These are phyloP conservation scores for Rhipidocladum racemiflorum DNA, from an alignment of 176 grass and related monocot genomes.

Conservation along the genomic window DNA sequence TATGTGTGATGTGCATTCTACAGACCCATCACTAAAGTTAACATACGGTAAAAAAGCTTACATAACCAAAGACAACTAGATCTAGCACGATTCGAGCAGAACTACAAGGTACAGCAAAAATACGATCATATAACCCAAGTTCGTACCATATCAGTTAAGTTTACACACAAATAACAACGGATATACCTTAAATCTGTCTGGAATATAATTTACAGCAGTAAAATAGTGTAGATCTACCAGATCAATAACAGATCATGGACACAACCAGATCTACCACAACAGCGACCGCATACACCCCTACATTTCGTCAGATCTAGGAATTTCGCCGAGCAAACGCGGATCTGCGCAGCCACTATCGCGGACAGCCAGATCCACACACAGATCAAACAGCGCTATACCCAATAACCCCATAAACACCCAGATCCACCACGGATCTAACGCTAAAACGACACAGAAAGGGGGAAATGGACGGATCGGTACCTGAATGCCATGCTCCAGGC, in stretches of 20 bases:
- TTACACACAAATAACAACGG: not conserved
- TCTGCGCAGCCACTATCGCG: not conserved
- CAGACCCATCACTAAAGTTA: not conserved
- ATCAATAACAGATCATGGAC: not conserved
- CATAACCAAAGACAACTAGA: not conserved
- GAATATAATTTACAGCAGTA: fast-evolving
- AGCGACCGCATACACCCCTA: fast-evolving
- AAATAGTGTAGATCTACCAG: not conserved
- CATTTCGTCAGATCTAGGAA: not conserved
- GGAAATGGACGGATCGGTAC: conserved; percentile 9
- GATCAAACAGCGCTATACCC: not conserved
- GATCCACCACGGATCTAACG: not conserved
- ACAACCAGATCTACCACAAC: not conserved
- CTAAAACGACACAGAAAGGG: too few species aligned
- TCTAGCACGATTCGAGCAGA: not conserved
- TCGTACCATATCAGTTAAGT: not conserved
- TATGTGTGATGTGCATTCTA: not conserved
- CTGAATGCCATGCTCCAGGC: conserved; percentile 91
- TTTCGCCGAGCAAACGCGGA: not conserved
- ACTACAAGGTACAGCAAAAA: not conserved
- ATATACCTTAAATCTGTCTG: not conserved
- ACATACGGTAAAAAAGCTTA: not conserved
- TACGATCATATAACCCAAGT: too few species aligned
- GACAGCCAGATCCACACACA: not conserved
- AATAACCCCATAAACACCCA: not conserved